Percentiles rank a stretch among this genome's conserved stretches.
Evolutionary conservation across 352 stramenopile genomes (phyloP).

Genomic region (Globisporangium paroecandrum): DNA sequence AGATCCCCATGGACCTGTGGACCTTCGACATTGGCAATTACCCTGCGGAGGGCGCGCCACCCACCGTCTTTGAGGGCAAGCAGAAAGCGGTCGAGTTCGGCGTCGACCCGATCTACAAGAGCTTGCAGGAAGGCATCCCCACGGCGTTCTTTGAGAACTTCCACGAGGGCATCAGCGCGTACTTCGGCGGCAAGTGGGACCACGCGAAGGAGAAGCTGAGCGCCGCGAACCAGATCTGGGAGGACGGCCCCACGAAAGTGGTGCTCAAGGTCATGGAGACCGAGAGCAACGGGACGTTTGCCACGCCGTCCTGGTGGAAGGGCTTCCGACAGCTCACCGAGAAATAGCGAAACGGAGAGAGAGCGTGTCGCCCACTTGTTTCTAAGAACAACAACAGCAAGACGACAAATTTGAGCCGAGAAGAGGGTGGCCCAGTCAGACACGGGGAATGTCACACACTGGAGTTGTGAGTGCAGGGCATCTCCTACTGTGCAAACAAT

Average conservation of each 20-base stretch:
- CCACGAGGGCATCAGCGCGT: conserved; percentile 88
- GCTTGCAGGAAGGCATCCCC: conserved; percentile 76
- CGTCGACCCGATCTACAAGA: conserved; percentile 61
- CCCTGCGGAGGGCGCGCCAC: conserved; percentile 44
- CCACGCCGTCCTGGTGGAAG: conserved; percentile 88
- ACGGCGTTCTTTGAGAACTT: conserved; percentile 90
- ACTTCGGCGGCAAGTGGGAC: conserved; percentile 93
- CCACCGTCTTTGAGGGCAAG: conserved; percentile 57
- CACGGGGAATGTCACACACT: neutral
- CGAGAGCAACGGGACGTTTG: conserved; percentile 85
- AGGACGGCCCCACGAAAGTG: conserved; percentile 79
- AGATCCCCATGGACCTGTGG: conserved; percentile 92
- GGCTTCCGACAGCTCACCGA: conserved; percentile 91
- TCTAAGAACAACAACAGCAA: neutral
- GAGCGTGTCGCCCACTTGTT: neutral
- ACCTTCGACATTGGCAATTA: conserved; percentile 92
- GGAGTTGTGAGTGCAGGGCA: neutral
- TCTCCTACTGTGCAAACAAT: neutral
- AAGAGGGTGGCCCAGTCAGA: neutral
- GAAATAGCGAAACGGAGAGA: conserved; percentile 59
- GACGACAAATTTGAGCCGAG: neutral
- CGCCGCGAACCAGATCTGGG: conserved; percentile 89
- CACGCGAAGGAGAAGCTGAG: conserved; percentile 79
- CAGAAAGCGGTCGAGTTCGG: conserved; percentile 85
- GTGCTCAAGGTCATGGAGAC: conserved; percentile 88